Evolutionary conservation across 2,329 filamentous ascomycete species (phyloP).

Genomic region (Plenodomus tracheiphilus): DNA sequence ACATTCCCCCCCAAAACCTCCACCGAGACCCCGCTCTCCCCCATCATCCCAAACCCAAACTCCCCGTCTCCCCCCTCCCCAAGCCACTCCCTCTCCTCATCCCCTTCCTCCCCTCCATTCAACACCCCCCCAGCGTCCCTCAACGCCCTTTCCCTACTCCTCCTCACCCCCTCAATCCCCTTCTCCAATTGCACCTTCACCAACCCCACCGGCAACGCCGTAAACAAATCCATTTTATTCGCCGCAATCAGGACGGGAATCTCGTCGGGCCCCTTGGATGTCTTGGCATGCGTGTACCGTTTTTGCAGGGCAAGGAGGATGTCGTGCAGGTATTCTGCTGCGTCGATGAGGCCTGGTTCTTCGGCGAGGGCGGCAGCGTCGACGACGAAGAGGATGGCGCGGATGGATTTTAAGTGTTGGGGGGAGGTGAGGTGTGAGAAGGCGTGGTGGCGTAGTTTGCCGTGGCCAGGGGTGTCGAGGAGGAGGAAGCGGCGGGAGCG

Average conservation of each 20-base stretch:
- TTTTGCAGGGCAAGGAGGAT: slow-evolving; percentile 82
- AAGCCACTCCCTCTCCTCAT: slow-evolving; percentile 77
- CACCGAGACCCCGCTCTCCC: slow-evolving; percentile 79
- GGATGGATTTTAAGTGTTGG: slow-evolving; percentile 51
- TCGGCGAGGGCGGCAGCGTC: slow-evolving; percentile 66
- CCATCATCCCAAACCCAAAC: slow-evolving; percentile 81
- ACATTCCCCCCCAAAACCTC: slow-evolving; percentile 78
- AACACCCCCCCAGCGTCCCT: slow-evolving; percentile 77
- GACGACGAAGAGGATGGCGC: slow-evolving; percentile 83
- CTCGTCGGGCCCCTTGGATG: slow-evolving; percentile 60
- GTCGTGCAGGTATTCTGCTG: slow-evolving; percentile 86
- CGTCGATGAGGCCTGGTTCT: slow-evolving; percentile 63
- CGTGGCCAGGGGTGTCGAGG: slow-evolving; percentile 91
- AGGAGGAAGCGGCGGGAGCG: slow-evolving; percentile 70
- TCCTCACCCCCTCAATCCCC: slow-evolving; percentile 78
- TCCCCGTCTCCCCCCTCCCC: slow-evolving; percentile 76
- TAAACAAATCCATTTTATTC: slow-evolving; percentile 96
- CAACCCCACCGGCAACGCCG: slow-evolving; percentile 77
- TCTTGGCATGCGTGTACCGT: slow-evolving; percentile 61
- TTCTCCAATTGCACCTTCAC: slow-evolving; percentile 76
- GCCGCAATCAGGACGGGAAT: slow-evolving; percentile 82
- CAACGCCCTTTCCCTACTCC: slow-evolving; percentile 74
- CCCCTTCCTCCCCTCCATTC: slow-evolving; percentile 58
- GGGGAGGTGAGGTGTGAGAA: slow-evolving; percentile 56
- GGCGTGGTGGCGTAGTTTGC: slow-evolving; percentile 82